Conservation (phyloP, 768 basidiomycete genomes). For the Cubamyces sp. region DNA sequence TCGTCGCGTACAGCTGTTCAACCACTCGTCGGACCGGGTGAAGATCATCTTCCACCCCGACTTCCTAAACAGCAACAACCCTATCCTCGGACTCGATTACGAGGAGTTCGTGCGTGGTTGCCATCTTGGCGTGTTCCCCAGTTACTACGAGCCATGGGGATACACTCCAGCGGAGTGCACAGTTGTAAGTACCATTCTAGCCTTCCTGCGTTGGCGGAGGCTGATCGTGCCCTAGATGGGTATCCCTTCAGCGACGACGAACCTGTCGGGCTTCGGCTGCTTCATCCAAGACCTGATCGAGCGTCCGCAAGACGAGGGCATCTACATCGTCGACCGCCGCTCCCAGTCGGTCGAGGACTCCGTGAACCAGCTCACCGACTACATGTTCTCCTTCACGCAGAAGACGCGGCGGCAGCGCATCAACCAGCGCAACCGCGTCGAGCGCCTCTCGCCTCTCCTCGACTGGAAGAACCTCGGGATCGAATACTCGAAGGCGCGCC, state of each 20-base stretch:
- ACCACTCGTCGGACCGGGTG: constrained; percentile 84
- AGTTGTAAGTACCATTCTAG: constrained; percentile 59
- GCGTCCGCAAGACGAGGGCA: constrained; percentile 90
- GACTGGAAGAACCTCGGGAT: constrained; percentile 99
- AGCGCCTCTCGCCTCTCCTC: constrained; percentile 87
- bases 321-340: constrained; percentile 95
- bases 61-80: constrained; percentile 97
- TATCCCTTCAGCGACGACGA: constrained; percentile 95
- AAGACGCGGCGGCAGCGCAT: constrained; percentile 96
- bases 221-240: constrained; percentile 70
- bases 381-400: constrained; percentile 74
- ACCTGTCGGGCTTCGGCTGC: constrained; percentile 96
- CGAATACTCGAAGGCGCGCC: constrained; percentile 95
- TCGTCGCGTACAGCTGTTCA: constrained; percentile 92
- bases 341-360: constrained; percentile 90
- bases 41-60: constrained; percentile 99
- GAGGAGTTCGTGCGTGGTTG: constrained; percentile 99
- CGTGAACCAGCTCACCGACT: constrained; percentile 77
- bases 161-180: constrained; percentile 99
- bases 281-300: constrained; percentile 99
- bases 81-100: constrained; percentile 95
- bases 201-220: no score
- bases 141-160: constrained; percentile 96
- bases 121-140: constrained; percentile 97
- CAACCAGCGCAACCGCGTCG: constrained; percentile 98